Base-by-base conservation (phyloP, 2,329 filamentous ascomycete species). In the Penicillium sp. region DNA sequence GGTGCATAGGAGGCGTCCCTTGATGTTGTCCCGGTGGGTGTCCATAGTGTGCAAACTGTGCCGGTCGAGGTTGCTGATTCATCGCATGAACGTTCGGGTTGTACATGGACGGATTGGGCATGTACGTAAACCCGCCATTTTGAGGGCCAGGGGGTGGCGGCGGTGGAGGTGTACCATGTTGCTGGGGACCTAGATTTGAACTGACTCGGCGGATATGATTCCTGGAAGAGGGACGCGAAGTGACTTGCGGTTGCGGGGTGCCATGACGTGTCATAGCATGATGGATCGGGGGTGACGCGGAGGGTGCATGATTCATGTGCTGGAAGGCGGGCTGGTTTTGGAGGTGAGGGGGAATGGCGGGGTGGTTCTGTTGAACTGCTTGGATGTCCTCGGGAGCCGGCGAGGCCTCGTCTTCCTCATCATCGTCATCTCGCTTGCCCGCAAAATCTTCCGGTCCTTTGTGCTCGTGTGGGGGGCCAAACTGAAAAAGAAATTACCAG, bases 361-460 rank as follows among this genome's bases (percentile, higher is more conserved):
- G 83, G 32, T 74, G 70, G 38, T 74, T 72, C 58, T 76, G 76
- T 42, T 74, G 75, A 43, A 74, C 73, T 29, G 82, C 78, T 49
- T 81, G 79, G 53, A 80, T 74, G 29, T 90, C 90, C 59, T 85
- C 85, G 58, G 86, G 85, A 8, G 87, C 88, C 45, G 89, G 89
- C 7, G 89, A 89, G 56, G 82, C 87, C 31, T 89, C 87, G 56
- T 87, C 86, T 52, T 91, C 89, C 16, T 97, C 92, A 50, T 94
- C 90, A 63, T 89, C 89, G 60, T 89, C 88, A 55, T 79, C 79
- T 57, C 81, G 81, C 74, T 88, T 88, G 62, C 91, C 91, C 69
- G 88, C 89, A 76, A 96, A 99, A 75, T 99, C 94, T 53, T 84
- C 83, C 1, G 94, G 94, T 2, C 93, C 93, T 78, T 97, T 99